Base-by-base conservation (phyloP, 2,329 filamentous ascomycete genomes). In the Alternaria gaisen region DNA sequence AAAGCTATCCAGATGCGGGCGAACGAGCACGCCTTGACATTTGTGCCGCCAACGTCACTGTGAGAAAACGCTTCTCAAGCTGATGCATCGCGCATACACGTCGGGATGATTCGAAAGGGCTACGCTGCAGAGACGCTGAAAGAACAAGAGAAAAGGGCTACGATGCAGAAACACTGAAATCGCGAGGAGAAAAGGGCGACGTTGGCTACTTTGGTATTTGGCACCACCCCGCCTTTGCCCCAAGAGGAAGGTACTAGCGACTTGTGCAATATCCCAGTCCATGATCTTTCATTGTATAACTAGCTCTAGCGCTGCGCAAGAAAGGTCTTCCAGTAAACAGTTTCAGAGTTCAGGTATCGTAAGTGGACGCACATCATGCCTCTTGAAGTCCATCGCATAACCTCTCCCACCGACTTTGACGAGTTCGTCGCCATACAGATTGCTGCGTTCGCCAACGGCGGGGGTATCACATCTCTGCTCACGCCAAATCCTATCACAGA, bases 381-480 rank as follows among this genome's bases (percentile, higher is more conserved):
- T 18, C 74, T 80, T 43, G 67, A 79, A 69, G 41, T 80, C 22
- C 72, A 67, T 8, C 73, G 64, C 10, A 56, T 75, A 32, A 54
- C 58, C 26, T 57, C 54, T 2, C 67, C 72, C 24, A 32, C 63
- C 41, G 78, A 80, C 59, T 57, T 78, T 16, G 61, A 67, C 8
- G 65, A 68, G 38, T 73, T 78, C 38, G 65, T 68, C 20, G 53
- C 60, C 32, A 73, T 80, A 40, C 69, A 74, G 28, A 44, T 60
- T 18, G 65, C 67, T 7, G 75, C 77, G 8, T 78, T 79, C 61
- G 54, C 53, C 11, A 56, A 43, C 8, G 72, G 72, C 46, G 63
- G 56, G 14, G 75, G 74, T 42, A 74, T 79, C 30, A 68, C 69
- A 2, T 34, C 60, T 9, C 50, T 66, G n/a, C 57, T 78, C 38